Percentiles rank a stretch among this genome's conserved stretches.
These are phyloP conservation scores for Davidsoniella australis DNA, from an alignment of 2,329 filamentous ascomycete species.

Conservation along the genomic window DNA sequence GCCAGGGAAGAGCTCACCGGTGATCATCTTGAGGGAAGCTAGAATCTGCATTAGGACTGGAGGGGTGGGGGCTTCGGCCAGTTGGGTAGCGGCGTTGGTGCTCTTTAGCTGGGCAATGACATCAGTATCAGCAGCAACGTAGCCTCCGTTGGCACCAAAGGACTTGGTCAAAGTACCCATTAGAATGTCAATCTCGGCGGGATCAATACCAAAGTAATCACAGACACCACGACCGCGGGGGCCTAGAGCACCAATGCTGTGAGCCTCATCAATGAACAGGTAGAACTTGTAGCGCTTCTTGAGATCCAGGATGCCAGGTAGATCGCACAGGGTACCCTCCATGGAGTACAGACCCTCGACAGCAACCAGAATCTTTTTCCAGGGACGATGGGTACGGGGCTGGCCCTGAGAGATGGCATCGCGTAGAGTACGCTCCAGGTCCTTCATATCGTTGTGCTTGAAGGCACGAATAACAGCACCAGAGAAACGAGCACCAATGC, in stretches of 20 bases:
- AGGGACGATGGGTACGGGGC: slow-evolving; percentile 91
- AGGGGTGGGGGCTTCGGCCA: slow-evolving; percentile 74
- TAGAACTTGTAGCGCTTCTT: slow-evolving; percentile 97
- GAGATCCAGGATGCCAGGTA: slow-evolving; percentile 72
- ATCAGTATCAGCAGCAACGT: slow-evolving; percentile 73
- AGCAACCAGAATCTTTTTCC: slow-evolving; percentile 97
- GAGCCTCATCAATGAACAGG: slow-evolving; percentile 89
- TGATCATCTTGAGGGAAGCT: slow-evolving; percentile 72
- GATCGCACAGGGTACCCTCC: slow-evolving; percentile 97
- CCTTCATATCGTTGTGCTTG: slow-evolving; percentile 90
- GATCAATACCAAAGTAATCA: slow-evolving; percentile 89
- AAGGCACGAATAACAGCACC: slow-evolving; percentile 92
- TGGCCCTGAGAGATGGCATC: slow-evolving; percentile 94
- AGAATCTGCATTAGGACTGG: slow-evolving; percentile 84
- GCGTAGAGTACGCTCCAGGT: slow-evolving; percentile 71
- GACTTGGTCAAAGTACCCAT: slow-evolving; percentile 99
- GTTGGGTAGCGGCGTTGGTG: slow-evolving; percentile 72
- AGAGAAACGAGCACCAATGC: slow-evolving; percentile 82
- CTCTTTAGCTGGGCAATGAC: slow-evolving; percentile 84
- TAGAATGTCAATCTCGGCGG: slow-evolving; percentile 75
- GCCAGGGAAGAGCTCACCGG: slow-evolving; percentile 69
- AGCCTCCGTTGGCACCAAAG: slow-evolving; percentile 94
- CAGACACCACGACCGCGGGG: slow-evolving; percentile 82
- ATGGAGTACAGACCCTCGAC: slow-evolving; percentile 97
- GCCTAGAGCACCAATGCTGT: slow-evolving; percentile 85